Evolutionary conservation across 202 grass and related monocot genomes (phyloP), one percentile per base, ranked within the genome.

Genomic region (Alloteropsis angusta): DNA sequence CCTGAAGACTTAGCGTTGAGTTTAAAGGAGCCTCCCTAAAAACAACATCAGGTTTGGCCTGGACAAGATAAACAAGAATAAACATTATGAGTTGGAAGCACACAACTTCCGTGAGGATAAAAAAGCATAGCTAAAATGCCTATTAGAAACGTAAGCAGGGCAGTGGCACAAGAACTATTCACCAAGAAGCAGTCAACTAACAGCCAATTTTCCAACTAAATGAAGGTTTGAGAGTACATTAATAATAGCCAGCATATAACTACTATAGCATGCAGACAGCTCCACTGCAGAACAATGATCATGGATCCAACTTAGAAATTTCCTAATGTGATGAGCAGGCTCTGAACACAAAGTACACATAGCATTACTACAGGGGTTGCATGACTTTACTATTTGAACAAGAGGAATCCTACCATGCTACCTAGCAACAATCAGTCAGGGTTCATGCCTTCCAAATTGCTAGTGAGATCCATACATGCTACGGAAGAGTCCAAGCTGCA

Each of bases 31-130:
- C 19, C 68, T 98, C 83, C 77, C 90, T 95, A 63, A 87, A 98
- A 79, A 80, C 43, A 80, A 93, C 81, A 71, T 89, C 90, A 79
- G 96, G 89, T 65, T 86, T 95, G 15, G 85, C 96, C 92, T 98
- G 71, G 32, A 89, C 36, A 77, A 16, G 37, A 78, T 71, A 22
- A 21, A 64, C 52, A 54, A 22, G 60, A 65, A 65, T 25, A 39
- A 81, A 75, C 60, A 38, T 16, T 54, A 57, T 23, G 4, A 81
- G 41, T 49, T 81, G 7, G 35, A 46, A 71, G 53, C 53, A 71
- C 65, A 57, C 5, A 23, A 69, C 10, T 39, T 48, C 22, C 18
- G 39, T 64, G 48, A 26, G 25, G 25, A 53, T 38, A 60, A 63
- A 48, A 46, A 56, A 17, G 10, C 21, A 39, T 57, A 49, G 25